phyloP scores from a whole-genome alignment of 1,284 basidiomycete species.

The Ustilago tritici region DNA sequence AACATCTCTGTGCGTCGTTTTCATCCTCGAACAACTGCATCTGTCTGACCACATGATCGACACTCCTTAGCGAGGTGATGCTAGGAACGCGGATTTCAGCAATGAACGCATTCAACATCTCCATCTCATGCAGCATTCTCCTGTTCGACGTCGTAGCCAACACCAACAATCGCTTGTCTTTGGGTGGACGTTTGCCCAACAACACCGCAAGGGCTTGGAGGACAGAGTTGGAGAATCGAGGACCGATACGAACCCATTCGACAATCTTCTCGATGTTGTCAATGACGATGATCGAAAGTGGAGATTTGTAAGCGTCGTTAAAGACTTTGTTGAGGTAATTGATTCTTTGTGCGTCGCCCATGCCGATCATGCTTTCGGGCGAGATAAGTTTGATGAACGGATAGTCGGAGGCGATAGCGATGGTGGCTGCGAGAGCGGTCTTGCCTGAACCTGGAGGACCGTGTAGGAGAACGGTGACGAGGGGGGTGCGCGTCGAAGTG shows the following conservation, averaged over 20 bases:
- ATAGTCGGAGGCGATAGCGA: slow-evolving; percentile 90
- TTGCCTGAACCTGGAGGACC: slow-evolving; percentile 91
- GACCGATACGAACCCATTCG: slow-evolving; percentile 94
- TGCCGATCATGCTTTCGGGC: slow-evolving; percentile 97
- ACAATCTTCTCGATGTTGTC: slow-evolving; percentile 73
- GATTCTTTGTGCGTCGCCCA: slow-evolving; percentile 89
- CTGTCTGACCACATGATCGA: slow-evolving; percentile 85
- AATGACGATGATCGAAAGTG: slow-evolving; percentile 94
- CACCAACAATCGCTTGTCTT: slow-evolving; percentile 91
- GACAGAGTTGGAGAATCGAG: slow-evolving; percentile 93
- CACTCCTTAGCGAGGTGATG: slow-evolving; percentile 78
- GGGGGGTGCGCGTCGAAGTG: slow-evolving; percentile 86
- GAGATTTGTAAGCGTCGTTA: slow-evolving; percentile 96
- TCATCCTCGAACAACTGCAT: slow-evolving; percentile 79
- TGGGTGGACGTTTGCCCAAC: slow-evolving; percentile 89
- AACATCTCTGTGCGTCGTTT: slow-evolving; percentile 76
- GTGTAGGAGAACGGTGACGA: slow-evolving; percentile 90
- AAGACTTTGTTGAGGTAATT: slow-evolving; percentile 93
- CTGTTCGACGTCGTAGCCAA: slow-evolving; percentile 92
- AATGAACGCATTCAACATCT: slow-evolving; percentile 88
- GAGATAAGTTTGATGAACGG: slow-evolving; percentile 99
- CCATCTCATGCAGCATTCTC: slow-evolving; percentile 88
- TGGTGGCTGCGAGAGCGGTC: slow-evolving; percentile 93
- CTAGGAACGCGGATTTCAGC: slow-evolving; percentile 87
- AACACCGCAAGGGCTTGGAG: slow-evolving; percentile 92